Evolutionary conservation across 2,329 filamentous ascomycete species (phyloP).

Genomic region (Penicillium sp.): DNA sequence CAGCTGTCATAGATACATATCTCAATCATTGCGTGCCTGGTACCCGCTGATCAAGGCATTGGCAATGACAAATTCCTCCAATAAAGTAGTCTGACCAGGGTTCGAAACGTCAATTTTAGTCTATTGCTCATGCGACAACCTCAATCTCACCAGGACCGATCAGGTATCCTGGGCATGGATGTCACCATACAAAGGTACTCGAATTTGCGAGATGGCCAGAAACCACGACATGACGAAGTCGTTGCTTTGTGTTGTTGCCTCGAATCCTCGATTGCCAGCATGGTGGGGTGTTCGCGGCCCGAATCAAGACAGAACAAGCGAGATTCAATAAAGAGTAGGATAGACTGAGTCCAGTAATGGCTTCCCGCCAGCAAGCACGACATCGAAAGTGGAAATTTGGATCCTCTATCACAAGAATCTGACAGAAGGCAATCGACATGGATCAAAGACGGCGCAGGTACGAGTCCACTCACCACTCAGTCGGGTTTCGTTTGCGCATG

Average conservation of each 20-base stretch:
- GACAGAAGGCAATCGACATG: not conserved
- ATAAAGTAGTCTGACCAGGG: not conserved
- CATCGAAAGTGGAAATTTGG: not conserved
- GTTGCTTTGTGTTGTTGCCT: not conserved
- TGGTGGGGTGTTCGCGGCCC: not conserved
- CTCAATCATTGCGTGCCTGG: too few species aligned
- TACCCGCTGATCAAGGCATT: not conserved
- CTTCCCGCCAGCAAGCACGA: not conserved
- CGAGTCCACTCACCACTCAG: not conserved
- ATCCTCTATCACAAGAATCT: not conserved
- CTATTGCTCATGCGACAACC: not conserved
- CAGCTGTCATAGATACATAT: not conserved
- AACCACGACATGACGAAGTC: not conserved
- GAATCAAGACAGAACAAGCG: not conserved
- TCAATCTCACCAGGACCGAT: not conserved
- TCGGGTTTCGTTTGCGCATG: constrained; percentile 5
- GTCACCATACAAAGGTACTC: not conserved
- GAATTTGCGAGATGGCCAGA: not conserved
- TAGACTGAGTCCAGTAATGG: not conserved
- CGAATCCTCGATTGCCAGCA: not conserved
- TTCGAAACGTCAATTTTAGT: not conserved
- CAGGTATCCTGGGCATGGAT: too few species aligned
- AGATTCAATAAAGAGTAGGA: not conserved
- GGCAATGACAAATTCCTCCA: not conserved
- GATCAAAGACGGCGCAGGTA: constrained; percentile 19